Evolutionary conservation across 306 rosid genomes (phyloP), one percentile per base, ranked within the genome.

Genomic region (Alnus glutinosa): DNA sequence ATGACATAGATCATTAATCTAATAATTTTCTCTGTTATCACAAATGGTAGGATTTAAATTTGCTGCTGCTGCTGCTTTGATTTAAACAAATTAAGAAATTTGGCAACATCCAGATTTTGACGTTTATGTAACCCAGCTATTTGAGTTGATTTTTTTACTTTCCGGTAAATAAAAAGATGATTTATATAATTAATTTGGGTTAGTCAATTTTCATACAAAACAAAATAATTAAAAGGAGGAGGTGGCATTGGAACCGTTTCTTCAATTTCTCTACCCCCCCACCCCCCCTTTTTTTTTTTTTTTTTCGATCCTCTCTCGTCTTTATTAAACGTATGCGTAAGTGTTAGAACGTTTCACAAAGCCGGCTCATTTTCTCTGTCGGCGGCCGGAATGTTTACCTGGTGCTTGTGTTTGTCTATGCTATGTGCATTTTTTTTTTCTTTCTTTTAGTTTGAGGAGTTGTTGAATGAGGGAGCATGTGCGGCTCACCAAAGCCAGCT

Each of bases 341-440:
- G 36, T 55, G 44, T 75, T 71, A 72, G 51, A 78, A 75, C 49
- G 76, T 71, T 16, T 49, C 9, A 70, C 77, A 55, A 76, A 52
- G 73, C 76, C 42, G 63, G 52, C 75, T 73, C 9, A 74, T 78
- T 55, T 78, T 80, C 85, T 57, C 73, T 75, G 83, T 86, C 81
- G 83, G 83, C 89, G 89, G 89, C 89, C 89, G 85, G 79, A 78
- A 83, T 83, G 83, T 83, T 83, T 83, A 5, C 79, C 78, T 51
- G 5, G 66, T 28, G 5, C 28, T 59, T 59, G 36, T 59, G 32
- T 59, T 19, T 59, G 66, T 2, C 66, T 1, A 23, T 58, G 5
- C 34, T 58, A 28, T 3, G 4, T 62, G 11, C 28, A 11, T 62
- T 62, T 2, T 14, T 49, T 12, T 54, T 6, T 10, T 23, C 28